phyloP scores from a whole-genome alignment of 257 asterid genomes.

The Datura wrightii region DNA sequence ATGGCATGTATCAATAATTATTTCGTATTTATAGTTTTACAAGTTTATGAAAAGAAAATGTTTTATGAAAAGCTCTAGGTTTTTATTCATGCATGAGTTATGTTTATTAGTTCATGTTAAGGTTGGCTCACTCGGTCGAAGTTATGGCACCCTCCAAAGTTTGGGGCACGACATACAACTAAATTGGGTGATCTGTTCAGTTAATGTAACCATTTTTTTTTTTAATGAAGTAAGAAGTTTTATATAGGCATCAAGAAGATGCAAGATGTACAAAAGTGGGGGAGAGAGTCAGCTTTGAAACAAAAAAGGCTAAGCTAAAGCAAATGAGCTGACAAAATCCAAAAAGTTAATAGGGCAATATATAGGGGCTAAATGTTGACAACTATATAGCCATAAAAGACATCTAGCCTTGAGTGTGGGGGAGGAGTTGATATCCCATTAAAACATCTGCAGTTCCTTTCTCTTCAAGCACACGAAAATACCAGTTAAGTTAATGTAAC shows the following conservation, averaged over 20 bases:
- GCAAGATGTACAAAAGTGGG: not conserved
- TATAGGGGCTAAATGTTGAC: not conserved
- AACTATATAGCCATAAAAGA: not conserved
- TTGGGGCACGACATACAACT: not conserved
- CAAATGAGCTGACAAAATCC: conserved; percentile 9
- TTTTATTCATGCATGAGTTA: not conserved
- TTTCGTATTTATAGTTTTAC: not conserved
- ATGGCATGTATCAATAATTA: not conserved
- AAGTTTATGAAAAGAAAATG: not conserved
- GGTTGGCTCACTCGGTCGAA: not conserved
- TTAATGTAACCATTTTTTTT: not conserved
- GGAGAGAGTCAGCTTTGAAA: conserved; percentile 11
- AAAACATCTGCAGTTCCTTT: not conserved
- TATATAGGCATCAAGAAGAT: not conserved
- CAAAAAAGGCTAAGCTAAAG: not conserved
- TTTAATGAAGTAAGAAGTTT: not conserved
- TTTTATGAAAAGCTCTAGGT: not conserved
- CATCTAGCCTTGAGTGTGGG: not conserved
- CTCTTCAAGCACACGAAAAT: not conserved
- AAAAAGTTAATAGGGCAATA: not conserved
- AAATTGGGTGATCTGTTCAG: conserved; percentile 7
- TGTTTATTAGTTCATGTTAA: not conserved
- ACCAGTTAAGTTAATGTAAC: not conserved
- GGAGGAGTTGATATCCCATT: not conserved
- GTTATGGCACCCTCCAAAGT: not conserved